Conservation (phyloP, 306 rosid genomes). For the Prosopis cineraria region DNA sequence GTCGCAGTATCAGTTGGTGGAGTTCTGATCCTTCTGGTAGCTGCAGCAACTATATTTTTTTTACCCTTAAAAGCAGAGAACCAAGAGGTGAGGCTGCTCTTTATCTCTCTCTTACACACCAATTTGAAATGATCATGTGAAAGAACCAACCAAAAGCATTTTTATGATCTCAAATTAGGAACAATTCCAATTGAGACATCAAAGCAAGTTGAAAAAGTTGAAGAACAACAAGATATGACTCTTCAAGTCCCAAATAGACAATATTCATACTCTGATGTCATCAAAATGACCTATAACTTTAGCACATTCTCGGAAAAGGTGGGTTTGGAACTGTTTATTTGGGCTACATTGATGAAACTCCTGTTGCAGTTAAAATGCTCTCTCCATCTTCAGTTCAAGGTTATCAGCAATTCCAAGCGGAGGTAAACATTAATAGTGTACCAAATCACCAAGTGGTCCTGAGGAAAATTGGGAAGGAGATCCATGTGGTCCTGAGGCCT, state of each 20-base stretch:
- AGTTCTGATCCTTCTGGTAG: constrained; percentile 27
- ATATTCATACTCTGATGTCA: no score
- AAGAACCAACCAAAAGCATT: neutral
- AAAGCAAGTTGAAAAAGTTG: neutral
- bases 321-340: constrained; percentile 51
- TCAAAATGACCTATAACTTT: constrained; percentile 48
- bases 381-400: constrained; percentile 47
- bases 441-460: no score
- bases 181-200: no score
- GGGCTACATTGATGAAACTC: constrained; percentile 39
- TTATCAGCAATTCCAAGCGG: constrained; percentile 53
- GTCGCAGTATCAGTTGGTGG: constrained; percentile 45
- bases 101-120: neutral
- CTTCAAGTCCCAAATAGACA: constrained; percentile 9
- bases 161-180: neutral
- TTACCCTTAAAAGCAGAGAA: constrained; percentile 32
- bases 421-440: constrained; percentile 35
- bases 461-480: no score
- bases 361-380: constrained; percentile 60
- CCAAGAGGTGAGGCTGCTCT: constrained; percentile 12
- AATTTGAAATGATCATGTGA: neutral
- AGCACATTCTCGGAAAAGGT: constrained; percentile 43
- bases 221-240: neutral
- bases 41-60: constrained; percentile 14
- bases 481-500: no score